Evolutionary conservation across 2,329 filamentous ascomycete genomes (phyloP), one percentile per base, ranked within the genome.

Genomic region (Penicillium verrucosum): DNA sequence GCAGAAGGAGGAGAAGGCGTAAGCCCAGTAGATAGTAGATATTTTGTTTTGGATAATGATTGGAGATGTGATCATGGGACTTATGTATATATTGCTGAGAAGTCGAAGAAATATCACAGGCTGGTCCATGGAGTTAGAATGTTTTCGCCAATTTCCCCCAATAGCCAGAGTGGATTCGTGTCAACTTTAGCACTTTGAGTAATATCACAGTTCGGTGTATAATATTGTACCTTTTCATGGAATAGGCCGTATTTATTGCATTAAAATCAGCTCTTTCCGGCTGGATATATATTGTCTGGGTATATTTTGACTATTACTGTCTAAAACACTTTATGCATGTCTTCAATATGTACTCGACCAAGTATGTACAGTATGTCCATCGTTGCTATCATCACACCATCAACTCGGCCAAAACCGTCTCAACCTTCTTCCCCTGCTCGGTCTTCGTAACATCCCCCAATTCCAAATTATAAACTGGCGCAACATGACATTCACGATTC

Each of bases 401-500:
- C 43, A 63, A 43, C 37, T 70, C 67, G 27, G 52, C 57, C 53
- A 77, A 62, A 64, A 72, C 77, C 1, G 63, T 58, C 48, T 72
- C 71, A n/a, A 76, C 62, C 37, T 67, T 70, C 58, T 69, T 73
- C 21, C 72, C 75, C 65, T 77, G 75, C 58, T 73, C 65, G 1
- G 74, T 77, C 57, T 76, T 71, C 3, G 63, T 65, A 11, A 54
- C 64, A 59, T 73, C 69, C 6, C 71, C 68, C 23, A 77, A 44
- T 52, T 73, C 67, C 44, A 73, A 57, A 54, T 75, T 70, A 52
- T 77, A 74, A n/a, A 78, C 69, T 2, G 75, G 75, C 10, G 71
- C 75, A 36, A 76, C 75, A 64, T 78, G 76, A 7, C 70, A 69
- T 58, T 78, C 76, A 12, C 72, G 65, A 18, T 68, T 46, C 1